phyloP scores from a whole-genome alignment of 225 moss, liverwort and hornwort genomes.

The Pleurozium schreberi region DNA sequence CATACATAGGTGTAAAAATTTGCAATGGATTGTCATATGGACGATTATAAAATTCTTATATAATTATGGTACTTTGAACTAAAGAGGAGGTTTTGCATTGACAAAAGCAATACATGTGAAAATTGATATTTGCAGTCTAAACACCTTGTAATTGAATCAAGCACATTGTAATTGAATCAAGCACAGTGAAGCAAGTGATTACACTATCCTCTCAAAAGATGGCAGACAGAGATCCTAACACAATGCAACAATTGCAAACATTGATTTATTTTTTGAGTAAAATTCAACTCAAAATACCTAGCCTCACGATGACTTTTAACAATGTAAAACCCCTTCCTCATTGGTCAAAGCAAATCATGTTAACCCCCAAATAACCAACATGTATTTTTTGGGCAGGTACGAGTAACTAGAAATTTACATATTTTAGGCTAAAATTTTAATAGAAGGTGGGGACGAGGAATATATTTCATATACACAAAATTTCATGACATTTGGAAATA shows the following conservation, averaged over 20 bases:
- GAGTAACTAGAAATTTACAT: no score
- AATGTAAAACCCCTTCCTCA: fast-evolving
- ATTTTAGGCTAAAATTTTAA: no score
- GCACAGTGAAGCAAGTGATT: neutral
- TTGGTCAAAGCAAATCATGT: neutral
- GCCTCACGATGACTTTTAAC: neutral
- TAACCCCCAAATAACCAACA: no score
- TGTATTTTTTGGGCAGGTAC: no score
- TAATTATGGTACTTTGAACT: neutral
- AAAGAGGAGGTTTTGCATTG: neutral
- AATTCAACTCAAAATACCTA: neutral
- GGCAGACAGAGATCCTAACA: no score
- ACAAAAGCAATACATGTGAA: neutral
- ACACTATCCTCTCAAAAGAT: no score
- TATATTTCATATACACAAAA: no score
- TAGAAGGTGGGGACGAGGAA: no score
- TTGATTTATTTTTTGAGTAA: neutral
- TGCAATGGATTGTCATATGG: fast-evolving
- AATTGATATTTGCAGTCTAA: neutral
- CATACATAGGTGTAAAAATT: neutral
- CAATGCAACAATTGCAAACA: neutral
- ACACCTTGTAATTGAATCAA: neutral
- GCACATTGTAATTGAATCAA: neutral
- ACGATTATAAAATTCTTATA: fast-evolving
- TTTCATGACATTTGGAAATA: no score